Conservation (phyloP, 2,329 filamentous ascomycete genomes). For the Colletotrichum lentis region DNA sequence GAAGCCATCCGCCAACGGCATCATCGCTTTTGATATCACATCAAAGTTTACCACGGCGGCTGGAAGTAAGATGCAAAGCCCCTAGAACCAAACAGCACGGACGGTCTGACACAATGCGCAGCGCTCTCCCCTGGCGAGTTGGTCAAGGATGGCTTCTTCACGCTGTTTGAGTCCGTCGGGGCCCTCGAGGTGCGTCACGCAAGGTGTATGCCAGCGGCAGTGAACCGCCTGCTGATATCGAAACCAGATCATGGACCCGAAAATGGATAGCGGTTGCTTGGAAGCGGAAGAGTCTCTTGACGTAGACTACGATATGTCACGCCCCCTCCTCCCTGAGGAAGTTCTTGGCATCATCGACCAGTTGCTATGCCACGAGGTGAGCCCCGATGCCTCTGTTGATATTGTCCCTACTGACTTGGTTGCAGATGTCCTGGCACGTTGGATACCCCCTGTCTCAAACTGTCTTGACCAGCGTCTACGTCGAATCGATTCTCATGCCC, state of each 20-base stretch:
- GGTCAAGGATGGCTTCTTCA: constrained; percentile 93
- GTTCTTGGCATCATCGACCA: constrained; percentile 95
- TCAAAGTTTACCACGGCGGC: constrained; percentile 62
- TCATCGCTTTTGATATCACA: constrained; percentile 67
- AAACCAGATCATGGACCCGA: constrained; percentile 92
- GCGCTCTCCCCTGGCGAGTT: constrained; percentile 82
- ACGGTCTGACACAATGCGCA: constrained; percentile 50
- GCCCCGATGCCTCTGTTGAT: constrained; percentile 36
- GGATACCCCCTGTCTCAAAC: constrained; percentile 97
- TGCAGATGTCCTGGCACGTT: constrained; percentile 91
- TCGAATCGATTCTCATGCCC: constrained; percentile 82
- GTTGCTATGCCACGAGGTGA: constrained; percentile 84
- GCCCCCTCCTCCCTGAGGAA: constrained; percentile 75
- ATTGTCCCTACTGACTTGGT: constrained; percentile 18
- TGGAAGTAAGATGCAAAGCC: constrained; percentile 53
- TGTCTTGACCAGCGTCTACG: constrained; percentile 88
- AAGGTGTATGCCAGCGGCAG: background rate
- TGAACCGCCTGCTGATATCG: constrained; percentile 13
- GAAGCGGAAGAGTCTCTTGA: constrained; percentile 82
- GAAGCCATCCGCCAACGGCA: constrained; percentile 55
- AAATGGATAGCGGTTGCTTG: constrained; percentile 96
- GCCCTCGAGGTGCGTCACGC: constrained; percentile 72
- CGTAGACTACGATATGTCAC: constrained; percentile 79
- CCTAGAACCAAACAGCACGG: too few relatives aligned
- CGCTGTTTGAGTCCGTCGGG: constrained; percentile 91